Percentiles rank a stretch among this genome's conserved stretches.
These are phyloP conservation scores for Penicillium sumatraense DNA, from an alignment of 2,329 filamentous ascomycete genomes.

Conservation along the genomic window DNA sequence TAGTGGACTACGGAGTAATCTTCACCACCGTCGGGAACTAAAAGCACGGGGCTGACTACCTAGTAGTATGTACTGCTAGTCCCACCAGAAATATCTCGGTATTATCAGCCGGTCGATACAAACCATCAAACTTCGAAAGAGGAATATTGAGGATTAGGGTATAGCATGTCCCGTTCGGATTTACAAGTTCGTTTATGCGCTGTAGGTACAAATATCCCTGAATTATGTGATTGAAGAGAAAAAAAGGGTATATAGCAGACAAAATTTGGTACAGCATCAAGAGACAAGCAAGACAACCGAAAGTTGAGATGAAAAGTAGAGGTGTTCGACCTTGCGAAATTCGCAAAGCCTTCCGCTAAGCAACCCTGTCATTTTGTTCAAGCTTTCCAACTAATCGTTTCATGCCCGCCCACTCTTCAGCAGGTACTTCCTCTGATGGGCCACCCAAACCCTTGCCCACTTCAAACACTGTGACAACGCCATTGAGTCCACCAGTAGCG, in stretches of 20 bases:
- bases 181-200: not conserved
- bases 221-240: slow-evolving; percentile 22
- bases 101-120: no score
- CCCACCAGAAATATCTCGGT: no score
- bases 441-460: slow-evolving; percentile 78
- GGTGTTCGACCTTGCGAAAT: slow-evolving; percentile 1
- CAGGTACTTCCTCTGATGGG: slow-evolving; percentile 79
- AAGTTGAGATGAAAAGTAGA: slow-evolving; percentile 15
- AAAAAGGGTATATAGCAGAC: slow-evolving; percentile 31
- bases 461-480: slow-evolving; percentile 89
- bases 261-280: slow-evolving; percentile 16
- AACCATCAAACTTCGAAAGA: no score
- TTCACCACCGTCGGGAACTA: not conserved
- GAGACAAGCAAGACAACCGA: slow-evolving; percentile 12
- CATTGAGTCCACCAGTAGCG: slow-evolving; percentile 90
- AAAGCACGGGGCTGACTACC: no score
- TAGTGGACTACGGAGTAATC: no score
- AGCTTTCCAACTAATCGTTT: slow-evolving; percentile 84
- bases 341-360: slow-evolving; percentile 20
- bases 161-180: no score
- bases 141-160: no score
- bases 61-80: no score
- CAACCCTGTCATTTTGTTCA: slow-evolving; percentile 57
- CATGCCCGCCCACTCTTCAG: slow-evolving; percentile 90
- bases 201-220: slow-evolving; percentile 15